These are phyloP conservation scores for Saposhnikovia divaricata DNA, from an alignment of 129 eudicot species.

Conservation along the genomic window DNA sequence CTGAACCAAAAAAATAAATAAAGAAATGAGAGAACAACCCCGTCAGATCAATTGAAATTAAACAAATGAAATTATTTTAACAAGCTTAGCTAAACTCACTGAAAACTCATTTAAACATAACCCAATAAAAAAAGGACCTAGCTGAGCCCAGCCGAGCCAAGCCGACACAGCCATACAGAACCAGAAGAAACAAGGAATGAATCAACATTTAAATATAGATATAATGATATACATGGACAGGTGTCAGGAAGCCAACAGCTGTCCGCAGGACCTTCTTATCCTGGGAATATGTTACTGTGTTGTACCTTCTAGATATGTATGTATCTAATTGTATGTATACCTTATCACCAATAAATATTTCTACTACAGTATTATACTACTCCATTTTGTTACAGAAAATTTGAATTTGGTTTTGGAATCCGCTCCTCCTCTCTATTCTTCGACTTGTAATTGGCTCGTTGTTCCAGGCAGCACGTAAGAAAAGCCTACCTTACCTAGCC, in stretches of 20 bases:
- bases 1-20: no score
- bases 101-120: no score
- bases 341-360: neutral
- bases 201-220: neutral
- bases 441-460: neutral
- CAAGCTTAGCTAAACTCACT: no score
- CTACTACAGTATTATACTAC: no score
- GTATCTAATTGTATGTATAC: neutral
- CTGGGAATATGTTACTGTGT: neutral
- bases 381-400: neutral
- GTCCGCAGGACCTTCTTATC: constrained; percentile 8
- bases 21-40: no score
- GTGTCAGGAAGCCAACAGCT: neutral
- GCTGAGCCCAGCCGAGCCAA: neutral
- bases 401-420: constrained; percentile 35
- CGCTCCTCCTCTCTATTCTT: constrained; percentile 4
- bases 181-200: neutral
- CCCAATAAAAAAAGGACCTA: no score
- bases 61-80: no score
- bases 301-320: constrained; percentile 4
- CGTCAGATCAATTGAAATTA: no score
- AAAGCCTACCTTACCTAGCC: neutral
- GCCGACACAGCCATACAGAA: neutral
- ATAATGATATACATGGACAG: neutral
- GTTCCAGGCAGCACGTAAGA: constrained; percentile 22